A percentile compares a stretch with the other conserved stretches of the same genome.
Conservation (phyloP, 352 stramenopile genomes). For the Phytophthora sojae region DNA sequence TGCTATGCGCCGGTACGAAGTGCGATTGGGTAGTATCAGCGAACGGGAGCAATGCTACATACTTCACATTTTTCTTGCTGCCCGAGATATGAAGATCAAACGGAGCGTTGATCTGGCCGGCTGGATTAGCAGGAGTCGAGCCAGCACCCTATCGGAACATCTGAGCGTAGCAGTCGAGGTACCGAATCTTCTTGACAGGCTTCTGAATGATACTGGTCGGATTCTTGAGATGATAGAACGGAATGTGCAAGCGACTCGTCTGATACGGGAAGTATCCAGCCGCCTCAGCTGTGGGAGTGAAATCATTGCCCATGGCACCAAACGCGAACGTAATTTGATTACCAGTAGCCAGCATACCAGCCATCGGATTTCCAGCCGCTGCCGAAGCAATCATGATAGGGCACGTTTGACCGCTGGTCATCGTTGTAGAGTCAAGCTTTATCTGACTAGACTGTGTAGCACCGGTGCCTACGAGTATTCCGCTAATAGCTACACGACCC, state of each 20-base stretch:
- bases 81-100: background rate
- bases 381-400: background rate
- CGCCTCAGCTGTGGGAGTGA: background rate
- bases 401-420: background rate
- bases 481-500: background rate
- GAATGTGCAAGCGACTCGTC: background rate
- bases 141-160: background rate
- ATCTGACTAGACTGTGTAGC: background rate
- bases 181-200: background rate
- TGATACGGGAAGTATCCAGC: background rate
- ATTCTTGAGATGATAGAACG: background rate
- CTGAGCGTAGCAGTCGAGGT: constrained; percentile 1
- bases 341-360: background rate
- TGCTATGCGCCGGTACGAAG: background rate
- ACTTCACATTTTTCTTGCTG: background rate
- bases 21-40: background rate
- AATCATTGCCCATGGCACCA: background rate
- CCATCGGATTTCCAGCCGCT: background rate
- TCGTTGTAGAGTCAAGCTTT: background rate
- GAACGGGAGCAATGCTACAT: background rate
- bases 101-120: background rate
- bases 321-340: background rate
- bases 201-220: background rate
- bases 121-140: background rate
- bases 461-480: background rate